Evolutionary conservation across 805 yeast genomes (phyloP).

Genomic region (Kodamaea jinghongensis): DNA sequence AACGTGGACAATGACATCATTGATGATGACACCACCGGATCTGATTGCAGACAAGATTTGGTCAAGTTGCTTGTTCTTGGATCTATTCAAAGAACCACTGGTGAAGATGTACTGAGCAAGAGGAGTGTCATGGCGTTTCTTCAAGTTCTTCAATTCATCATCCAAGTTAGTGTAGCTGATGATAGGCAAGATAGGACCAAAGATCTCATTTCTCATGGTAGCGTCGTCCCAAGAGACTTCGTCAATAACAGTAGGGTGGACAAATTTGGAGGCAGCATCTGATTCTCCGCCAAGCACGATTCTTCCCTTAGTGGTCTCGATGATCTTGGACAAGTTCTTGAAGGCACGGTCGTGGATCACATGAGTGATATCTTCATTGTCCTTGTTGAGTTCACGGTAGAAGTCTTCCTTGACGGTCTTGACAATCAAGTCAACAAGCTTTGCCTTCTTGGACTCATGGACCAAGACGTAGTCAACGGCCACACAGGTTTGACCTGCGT

Average conservation of each 20-base stretch:
- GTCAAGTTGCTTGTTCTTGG: conserved; percentile 44
- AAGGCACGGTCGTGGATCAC: conserved; percentile 56
- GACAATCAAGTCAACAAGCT: conserved; percentile 45
- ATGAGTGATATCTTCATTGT: conserved; percentile 48
- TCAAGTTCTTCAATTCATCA: conserved; percentile 43
- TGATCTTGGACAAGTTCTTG: conserved; percentile 41
- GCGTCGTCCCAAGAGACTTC: conserved; percentile 65
- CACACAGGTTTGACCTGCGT: conserved; percentile 89
- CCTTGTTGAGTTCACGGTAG: conserved; percentile 37
- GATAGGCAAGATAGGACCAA: conserved; percentile 85
- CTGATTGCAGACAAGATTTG: conserved; percentile 51
- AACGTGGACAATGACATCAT: conserved; percentile 72
- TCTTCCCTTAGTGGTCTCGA: conserved; percentile 52
- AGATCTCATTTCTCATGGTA: conserved; percentile 72
- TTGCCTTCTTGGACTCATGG: conserved; percentile 54
- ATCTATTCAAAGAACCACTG: conserved; percentile 39
- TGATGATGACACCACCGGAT: conserved; percentile 69
- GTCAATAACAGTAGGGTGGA: conserved; percentile 73
- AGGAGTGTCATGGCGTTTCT: conserved; percentile 64
- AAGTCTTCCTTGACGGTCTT: conserved; percentile 41
- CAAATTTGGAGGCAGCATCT: conserved; percentile 41
- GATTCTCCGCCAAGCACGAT: conserved; percentile 48
- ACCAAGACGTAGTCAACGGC: conserved; percentile 81
- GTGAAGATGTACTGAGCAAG: conserved; percentile 74
- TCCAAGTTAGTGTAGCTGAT: conserved; percentile 48